Evolutionary conservation across 2,329 filamentous ascomycete species (phyloP), one percentile per base, ranked within the genome.

Genomic region (Botrytis fragariae): DNA sequence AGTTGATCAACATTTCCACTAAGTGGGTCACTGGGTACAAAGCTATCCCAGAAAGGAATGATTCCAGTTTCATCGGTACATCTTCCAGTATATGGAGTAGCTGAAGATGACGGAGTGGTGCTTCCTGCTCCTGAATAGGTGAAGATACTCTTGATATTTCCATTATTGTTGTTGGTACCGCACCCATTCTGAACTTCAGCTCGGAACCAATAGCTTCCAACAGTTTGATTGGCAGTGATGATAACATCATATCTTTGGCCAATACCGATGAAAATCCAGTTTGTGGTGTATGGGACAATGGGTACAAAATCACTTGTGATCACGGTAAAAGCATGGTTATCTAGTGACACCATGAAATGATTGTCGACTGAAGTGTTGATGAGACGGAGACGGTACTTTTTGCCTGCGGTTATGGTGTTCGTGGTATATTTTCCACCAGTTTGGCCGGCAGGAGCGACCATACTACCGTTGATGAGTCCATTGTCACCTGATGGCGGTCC

Each of bases 261-360:
- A 8, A 76, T 75, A 10, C 81, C 82, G 63, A 87, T 77, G 39
- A 82, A 81, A 2, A 88, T 71, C 37, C 80, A 80, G 0, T 82
- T 82, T 1, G 87, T 85, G 0, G 80, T 81, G 74, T 85, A 91
- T 0, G 88, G 88, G 35, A 82, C 74, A 35, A 91, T 84, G 0
- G 89, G 87, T 0, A 91, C 86, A 8, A 90, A 82, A 73, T 90
- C 89, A n/a, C 81, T 81, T 0, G 85, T 83, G 37, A 91, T 88
- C 35, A 91, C 88, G 0, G 82, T 86, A 77, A 91, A 79, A 0
- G 79, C 84, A 79, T 91, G 89, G 72, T 86, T 84, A 77, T 88
- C 86, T 70, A 88, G 85, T 62, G 81, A 82, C 74, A 88, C 82
- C 35, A 79, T 78, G 76, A 84, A 83, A 69, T 81, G 81, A 48